Evolutionary conservation across 768 basidiomycete species (phyloP), one percentile per base, ranked within the genome.

Genomic region (Hericium coralloides): DNA sequence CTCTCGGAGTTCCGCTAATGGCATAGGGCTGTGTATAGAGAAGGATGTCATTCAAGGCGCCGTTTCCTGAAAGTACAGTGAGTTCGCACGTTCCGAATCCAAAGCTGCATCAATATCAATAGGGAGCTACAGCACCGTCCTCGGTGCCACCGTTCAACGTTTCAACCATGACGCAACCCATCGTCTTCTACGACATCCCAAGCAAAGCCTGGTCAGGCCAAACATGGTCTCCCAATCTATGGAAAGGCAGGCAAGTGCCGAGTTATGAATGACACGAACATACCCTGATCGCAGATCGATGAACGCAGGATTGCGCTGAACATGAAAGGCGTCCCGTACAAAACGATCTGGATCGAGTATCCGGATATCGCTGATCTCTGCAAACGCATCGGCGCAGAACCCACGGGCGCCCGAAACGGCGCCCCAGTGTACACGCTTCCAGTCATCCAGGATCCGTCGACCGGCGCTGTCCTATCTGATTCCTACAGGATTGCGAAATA

Each of bases 401-500:
- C 76, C 2, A 76, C 73, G 0, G 49, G 45, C 1, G 39, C 67
- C 54, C 56, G 61, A 20, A 70, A 73, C 55, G 73, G 70, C 1
- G 50, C 53, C 14, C 68, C 64, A 0, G 57, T 58, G 41, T 79
- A 80, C 65, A 80, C 77, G 10, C 67, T 80, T 0, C 82, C 83
- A 0, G 70, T 74, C 25, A 79, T 84, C 55, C 64, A 75, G 60
- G 80, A 83, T 60, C 71, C 73, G 0, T 64, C 65, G 36, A 79
- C 76, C 4, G 69, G 69, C 6, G 58, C 63, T 2, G 56, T 67
- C 8, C 36, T 82, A 31, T 59, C 73, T 10, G 77, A 81, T 38
- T 80, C 79, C 0, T 60, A 66, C 37, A 62, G 58, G 31, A 82
- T 83, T 55, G 79, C 76, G 0, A 60, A 70, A 17, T 81, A 83